Conservation (phyloP, 2,329 filamentous ascomycete genomes). For the Xylariales sp. region DNA sequence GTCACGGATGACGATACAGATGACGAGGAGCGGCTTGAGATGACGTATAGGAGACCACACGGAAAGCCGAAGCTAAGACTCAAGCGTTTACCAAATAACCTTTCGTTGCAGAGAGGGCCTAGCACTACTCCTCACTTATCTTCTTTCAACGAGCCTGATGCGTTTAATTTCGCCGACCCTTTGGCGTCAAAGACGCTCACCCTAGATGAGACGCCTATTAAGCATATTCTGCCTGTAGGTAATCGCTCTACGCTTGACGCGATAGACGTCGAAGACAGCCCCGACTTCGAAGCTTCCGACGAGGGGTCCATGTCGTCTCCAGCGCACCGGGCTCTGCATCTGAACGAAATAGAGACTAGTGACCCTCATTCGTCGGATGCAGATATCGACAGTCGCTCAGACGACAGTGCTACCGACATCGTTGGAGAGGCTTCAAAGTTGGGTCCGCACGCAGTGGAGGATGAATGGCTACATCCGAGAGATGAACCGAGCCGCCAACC, state of each 20-base stretch:
- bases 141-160: slow-evolving; percentile 21
- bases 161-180: slow-evolving; percentile 36
- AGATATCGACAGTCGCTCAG: slow-evolving; percentile 25
- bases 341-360: slow-evolving; percentile 18
- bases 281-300: slow-evolving; percentile 10
- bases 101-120: slow-evolving; percentile 28
- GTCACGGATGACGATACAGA: slow-evolving; percentile 41
- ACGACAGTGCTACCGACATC: slow-evolving; percentile 14
- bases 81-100: slow-evolving; percentile 36
- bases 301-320: slow-evolving; percentile 19
- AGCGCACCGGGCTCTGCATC: slow-evolving; percentile 12
- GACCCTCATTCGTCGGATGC: slow-evolving; percentile 24
- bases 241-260: slow-evolving; percentile 9
- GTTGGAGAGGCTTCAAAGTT: neutral
- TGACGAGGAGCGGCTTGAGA: slow-evolving; percentile 39
- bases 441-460: neutral
- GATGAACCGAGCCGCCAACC: neutral
- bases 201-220: neutral
- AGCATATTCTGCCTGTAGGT: slow-evolving; percentile 1
- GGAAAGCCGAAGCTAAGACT: slow-evolving; percentile 35
- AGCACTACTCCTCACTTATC: slow-evolving; percentile 22
- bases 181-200: slow-evolving; percentile 14
- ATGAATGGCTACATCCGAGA: neutral
- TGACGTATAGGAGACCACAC: slow-evolving; percentile 28
- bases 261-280: slow-evolving; percentile 7